These are phyloP conservation scores for Cystobasidiaceae sp. DNA, from an alignment of 1,284 basidiomycete genomes.

Conservation along the genomic window DNA sequence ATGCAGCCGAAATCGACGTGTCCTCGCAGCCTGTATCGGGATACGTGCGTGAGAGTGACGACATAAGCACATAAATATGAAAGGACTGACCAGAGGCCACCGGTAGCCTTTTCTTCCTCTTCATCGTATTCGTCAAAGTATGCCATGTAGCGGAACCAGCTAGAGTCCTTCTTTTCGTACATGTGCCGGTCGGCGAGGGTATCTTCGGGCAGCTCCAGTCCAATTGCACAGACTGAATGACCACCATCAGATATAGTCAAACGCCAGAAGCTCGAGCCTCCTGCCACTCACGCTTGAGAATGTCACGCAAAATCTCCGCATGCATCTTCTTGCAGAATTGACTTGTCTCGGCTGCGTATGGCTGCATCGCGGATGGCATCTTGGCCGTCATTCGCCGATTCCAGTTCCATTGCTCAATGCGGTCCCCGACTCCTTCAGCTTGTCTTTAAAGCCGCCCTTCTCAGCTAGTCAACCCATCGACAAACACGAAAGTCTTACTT, in stretches of 20 bases:
- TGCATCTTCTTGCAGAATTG: not conserved
- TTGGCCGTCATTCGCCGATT: not conserved
- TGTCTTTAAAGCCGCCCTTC: not conserved
- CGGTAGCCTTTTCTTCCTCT: not conserved
- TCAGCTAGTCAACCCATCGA: constrained; percentile 73
- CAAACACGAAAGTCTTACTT: not conserved
- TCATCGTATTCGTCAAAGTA: not conserved
- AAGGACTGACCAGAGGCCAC: not conserved
- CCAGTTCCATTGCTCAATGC: not conserved
- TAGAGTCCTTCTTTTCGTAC: not conserved
- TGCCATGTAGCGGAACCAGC: not conserved
- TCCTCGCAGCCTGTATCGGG: not conserved
- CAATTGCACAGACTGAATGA: not conserved
- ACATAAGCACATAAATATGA: too few species aligned
- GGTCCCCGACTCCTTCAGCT: not conserved
- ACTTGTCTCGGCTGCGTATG: not conserved
- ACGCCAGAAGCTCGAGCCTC: constrained; percentile 46
- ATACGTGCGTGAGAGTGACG: too few species aligned
- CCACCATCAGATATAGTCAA: not conserved
- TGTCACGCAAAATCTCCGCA: not conserved
- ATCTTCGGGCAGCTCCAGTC: not conserved
- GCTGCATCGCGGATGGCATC: not conserved
- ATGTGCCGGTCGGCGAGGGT: not conserved
- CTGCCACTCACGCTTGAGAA: not conserved
- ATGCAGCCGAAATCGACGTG: not conserved